These are phyloP conservation scores for Microsporum audouinii DNA, from an alignment of 2,329 filamentous ascomycete genomes.

Conservation along the genomic window DNA sequence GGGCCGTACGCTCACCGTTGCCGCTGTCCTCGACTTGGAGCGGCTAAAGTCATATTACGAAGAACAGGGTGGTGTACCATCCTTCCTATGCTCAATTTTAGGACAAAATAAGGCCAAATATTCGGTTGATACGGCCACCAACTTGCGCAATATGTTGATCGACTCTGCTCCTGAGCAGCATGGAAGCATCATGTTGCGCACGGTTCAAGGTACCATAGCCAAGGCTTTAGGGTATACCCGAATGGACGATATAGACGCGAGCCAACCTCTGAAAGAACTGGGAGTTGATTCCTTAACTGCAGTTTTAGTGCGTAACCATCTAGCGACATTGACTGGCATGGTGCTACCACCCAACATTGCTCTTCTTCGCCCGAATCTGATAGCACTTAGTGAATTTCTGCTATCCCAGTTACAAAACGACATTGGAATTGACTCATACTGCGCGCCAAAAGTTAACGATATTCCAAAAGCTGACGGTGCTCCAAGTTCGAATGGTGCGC, in stretches of 20 bases:
- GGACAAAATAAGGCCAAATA: background rate
- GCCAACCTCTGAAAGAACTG: background rate
- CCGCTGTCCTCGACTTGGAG: background rate
- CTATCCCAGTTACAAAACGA: background rate
- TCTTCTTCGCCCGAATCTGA: background rate
- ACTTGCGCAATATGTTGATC: background rate
- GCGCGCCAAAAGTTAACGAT: background rate
- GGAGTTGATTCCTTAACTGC: conserved; percentile 1
- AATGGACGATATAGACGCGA: background rate
- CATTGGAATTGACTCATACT: background rate
- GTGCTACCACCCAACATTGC: background rate
- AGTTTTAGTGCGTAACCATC: conserved; percentile 1
- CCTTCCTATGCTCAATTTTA: background rate
- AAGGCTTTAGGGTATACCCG: background rate
- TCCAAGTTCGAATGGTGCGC: background rate
- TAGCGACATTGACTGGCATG: background rate
- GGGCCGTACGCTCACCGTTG: background rate
- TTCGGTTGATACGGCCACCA: background rate
- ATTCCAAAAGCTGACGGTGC: too few relatives aligned
- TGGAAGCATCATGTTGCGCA: background rate
- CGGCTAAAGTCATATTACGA: background rate
- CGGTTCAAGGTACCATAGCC: background rate
- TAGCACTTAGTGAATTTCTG: background rate
- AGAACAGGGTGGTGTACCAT: background rate
- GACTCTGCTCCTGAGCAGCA: background rate